These are phyloP conservation scores for Galerina sulciceps DNA, from an alignment of 768 basidiomycete genomes.

Conservation along the genomic window DNA sequence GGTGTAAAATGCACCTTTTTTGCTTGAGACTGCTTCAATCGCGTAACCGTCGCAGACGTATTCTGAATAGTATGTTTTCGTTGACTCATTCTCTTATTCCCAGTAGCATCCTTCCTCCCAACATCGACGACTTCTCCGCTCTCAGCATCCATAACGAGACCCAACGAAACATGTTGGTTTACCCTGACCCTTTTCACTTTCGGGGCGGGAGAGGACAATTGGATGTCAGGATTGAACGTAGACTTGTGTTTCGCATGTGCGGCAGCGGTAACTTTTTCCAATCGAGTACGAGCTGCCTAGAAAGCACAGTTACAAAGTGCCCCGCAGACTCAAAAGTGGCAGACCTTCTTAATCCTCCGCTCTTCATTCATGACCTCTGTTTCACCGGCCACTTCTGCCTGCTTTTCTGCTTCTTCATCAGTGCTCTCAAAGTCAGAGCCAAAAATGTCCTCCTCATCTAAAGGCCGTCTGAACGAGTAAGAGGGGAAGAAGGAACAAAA, in stretches of 20 bases:
- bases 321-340: neutral
- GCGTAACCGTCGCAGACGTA: slow-evolving; percentile 65
- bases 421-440: slow-evolving; percentile 88
- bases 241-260: slow-evolving; percentile 70
- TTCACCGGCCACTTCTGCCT: slow-evolving; percentile 60
- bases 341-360: slow-evolving; percentile 52
- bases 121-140: slow-evolving; percentile 60
- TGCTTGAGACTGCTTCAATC: slow-evolving; percentile 67
- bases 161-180: slow-evolving; percentile 58
- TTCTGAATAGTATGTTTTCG: slow-evolving; percentile 74
- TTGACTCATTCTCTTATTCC: slow-evolving; percentile 59
- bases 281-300: slow-evolving; percentile 57
- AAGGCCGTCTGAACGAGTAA: slow-evolving; percentile 13
- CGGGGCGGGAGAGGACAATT: slow-evolving; percentile 31
- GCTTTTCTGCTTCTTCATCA: slow-evolving; percentile 69
- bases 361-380: slow-evolving; percentile 65
- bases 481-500: slow-evolving; percentile 2
- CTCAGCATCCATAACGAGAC: slow-evolving; percentile 58
- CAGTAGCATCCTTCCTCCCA: slow-evolving; percentile 22
- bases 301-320: neutral
- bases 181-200: slow-evolving; percentile 25
- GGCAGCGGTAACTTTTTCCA: slow-evolving; percentile 66
- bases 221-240: slow-evolving; percentile 66
- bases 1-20: slow-evolving; percentile 50
- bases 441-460: slow-evolving; percentile 84